Base-by-base conservation (phyloP, 768 basidiomycete species). In the Macrocybe gigantea region DNA sequence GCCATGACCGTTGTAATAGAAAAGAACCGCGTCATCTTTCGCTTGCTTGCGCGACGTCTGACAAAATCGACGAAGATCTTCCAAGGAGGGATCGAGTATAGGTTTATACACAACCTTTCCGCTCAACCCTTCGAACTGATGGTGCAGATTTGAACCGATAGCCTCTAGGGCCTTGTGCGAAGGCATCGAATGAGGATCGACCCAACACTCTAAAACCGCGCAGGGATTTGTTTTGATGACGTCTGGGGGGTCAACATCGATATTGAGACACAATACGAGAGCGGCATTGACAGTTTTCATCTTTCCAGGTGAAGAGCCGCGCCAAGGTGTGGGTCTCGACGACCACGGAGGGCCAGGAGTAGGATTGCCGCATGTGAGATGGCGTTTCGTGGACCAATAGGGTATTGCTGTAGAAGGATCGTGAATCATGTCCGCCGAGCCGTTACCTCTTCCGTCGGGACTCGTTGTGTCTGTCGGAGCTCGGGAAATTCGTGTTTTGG, bases 1-100 rank as follows among this genome's bases (percentile, higher is more conserved):
- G 15, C 96, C 96, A 53, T 98, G 96, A 2, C 96, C 96, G 54
- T 98, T 99, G 69, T 98, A 99, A 67, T 98, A 92, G 66, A 98
- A 95, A 30, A 97, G 72, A 6, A 92, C 84, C 2, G 96, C 85
- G 60, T 99, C 96, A 34, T 93, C 88, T 63, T 93, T 92, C 1
- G 95, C 93, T 43, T 84, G 80, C 58, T 87, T 90, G 47, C 96
- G 83, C 36, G 95, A 67, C 14, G 76, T 82, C 48, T 82, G 73
- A 59, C 93, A 96, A 55, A 92, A 88, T 48, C 88, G 83, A 60
- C 88, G 87, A 35, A 95, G 75, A 56, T 98, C 95, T 58, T 97
- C 94, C 52, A 93, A 83, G 1, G 91, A 91, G 7, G 96, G 96
- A 64, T 99, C 96, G 33, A 96, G 76, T 56, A 93, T 88, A 51